Conservation (phyloP, 2,329 filamentous ascomycete genomes). For the Huntiella moniliformis region DNA sequence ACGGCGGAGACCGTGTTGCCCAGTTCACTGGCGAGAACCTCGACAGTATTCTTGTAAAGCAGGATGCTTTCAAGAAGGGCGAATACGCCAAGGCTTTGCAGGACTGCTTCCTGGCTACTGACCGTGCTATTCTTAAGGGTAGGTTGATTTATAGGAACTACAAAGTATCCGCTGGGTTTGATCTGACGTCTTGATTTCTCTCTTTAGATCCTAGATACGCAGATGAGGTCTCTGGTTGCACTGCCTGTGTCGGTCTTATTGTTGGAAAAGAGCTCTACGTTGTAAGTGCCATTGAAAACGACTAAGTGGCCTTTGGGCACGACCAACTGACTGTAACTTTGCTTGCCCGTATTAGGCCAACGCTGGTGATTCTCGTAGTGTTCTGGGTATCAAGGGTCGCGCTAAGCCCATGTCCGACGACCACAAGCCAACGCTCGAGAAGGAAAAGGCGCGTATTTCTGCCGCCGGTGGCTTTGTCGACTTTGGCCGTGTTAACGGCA, state of each 20-base stretch:
- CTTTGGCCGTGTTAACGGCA: constrained; percentile 95
- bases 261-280: constrained; percentile 86
- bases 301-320: neutral
- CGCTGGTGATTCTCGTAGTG: constrained; percentile 85
- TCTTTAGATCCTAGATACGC: constrained; percentile 78
- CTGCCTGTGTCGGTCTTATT: constrained; percentile 77
- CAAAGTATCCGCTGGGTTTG: neutral
- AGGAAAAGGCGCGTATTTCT: constrained; percentile 87
- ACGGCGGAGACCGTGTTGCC: constrained; percentile 92
- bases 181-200: neutral
- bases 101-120: constrained; percentile 90
- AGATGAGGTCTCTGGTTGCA: constrained; percentile 95
- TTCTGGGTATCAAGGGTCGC: constrained; percentile 87
- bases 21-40: constrained; percentile 83
- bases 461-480: constrained; percentile 95
- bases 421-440: constrained; percentile 97
- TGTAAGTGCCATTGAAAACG: constrained; percentile 40
- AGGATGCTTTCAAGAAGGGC: constrained; percentile 78
- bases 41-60: constrained; percentile 84
- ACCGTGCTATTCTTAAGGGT: constrained; percentile 92
- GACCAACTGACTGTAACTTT: neutral
- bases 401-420: constrained; percentile 98
- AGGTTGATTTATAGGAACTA: constrained; percentile 16
- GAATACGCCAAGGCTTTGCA: constrained; percentile 92
- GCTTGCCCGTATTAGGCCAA: constrained; percentile 48